Base-by-base conservation (phyloP, 208 protist genomes). In the Jaenimonas drosophilae region DNA sequence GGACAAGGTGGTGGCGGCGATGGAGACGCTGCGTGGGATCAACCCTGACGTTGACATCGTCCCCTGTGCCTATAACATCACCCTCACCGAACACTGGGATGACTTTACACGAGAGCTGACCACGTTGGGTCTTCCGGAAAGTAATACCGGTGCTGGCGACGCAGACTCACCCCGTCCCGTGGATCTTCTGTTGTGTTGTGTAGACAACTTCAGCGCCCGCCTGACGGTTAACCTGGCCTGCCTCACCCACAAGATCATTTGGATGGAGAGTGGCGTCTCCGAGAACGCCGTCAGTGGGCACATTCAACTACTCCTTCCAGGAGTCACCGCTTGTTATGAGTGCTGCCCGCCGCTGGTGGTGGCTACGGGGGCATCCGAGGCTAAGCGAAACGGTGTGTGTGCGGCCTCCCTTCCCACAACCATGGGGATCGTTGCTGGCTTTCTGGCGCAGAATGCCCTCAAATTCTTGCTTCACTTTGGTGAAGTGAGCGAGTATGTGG, bases 221-320 rank as follows among this genome's bases (percentile, higher is more conserved):
- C 77, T 97, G 31, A 73, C 95, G 12, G 87, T 98, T 23, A 98
- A 98, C 70, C 62, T 80, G 54, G 91, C 88, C 14, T 98, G 93
- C 70, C 76, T 93, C 17, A 82, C 91, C 45, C 69, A 86, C 49
- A 53, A 56, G 20, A 69, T 94, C 34, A 54, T 53, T 24, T 98
- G 96, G 94, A 97, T 98, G 86, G 95, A 98, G 49, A 92, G 76
- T 31, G 96, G 96, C 34, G 96, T 98, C 1, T 67, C 77, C 4
- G 96, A 98, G 65, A 93, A 98, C 70, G 96, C 96, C 14, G 89
- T 98, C 4, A 97, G 92, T 21, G 96, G 96, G n/a, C 96, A 98
- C 76, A 98, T 98, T 45, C 96, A 98, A 75, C 72, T 98, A 27
- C 65, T 98, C 4, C 51, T 93, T 3, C 96, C 96, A 0, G 95